Conservation (phyloP, 2,329 filamentous ascomycete genomes). For the Keithomyces neogunnii region DNA sequence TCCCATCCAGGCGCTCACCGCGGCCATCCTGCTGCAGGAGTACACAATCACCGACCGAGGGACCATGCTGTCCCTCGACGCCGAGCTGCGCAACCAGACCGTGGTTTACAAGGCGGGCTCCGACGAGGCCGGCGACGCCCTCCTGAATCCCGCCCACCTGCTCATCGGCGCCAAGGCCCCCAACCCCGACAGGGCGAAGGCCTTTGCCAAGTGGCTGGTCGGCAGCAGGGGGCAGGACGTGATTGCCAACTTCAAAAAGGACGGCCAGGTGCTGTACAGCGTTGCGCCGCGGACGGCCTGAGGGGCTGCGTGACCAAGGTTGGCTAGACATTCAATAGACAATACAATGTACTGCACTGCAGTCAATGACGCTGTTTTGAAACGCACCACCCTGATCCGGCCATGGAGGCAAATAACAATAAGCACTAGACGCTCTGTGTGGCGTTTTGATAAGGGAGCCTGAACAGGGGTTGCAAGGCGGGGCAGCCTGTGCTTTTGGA, state of each 20-base stretch:
- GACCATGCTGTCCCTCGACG: conserved; percentile 31
- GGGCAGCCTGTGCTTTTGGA: no score
- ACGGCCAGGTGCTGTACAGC: conserved; percentile 27
- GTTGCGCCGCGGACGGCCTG: conserved; percentile 21
- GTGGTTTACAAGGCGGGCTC: conserved; percentile 27
- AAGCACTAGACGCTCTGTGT: no score
- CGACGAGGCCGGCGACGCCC: conserved; percentile 25
- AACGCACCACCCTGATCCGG: no score
- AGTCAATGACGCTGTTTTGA: no score
- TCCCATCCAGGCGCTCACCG: conserved; percentile 34
- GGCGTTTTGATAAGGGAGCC: no score
- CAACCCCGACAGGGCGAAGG: conserved; percentile 23
- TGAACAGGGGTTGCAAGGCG: no score
- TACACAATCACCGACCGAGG: conserved; percentile 39
- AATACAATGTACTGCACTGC: no score
- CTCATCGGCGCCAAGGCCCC: conserved; percentile 26
- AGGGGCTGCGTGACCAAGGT: not conserved
- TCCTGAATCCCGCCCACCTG: conserved; percentile 35
- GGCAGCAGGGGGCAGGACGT: conserved; percentile 26
- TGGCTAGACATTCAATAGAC: not conserved
- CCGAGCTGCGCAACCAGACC: conserved; percentile 22
- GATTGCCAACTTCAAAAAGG: conserved; percentile 27
- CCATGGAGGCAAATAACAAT: no score
- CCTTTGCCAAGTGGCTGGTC: conserved; percentile 32
- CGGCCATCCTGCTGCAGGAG: conserved; percentile 31